phyloP scores from a whole-genome alignment of 208 protist genomes.

The Acanthamoeba culbertsoni region DNA sequence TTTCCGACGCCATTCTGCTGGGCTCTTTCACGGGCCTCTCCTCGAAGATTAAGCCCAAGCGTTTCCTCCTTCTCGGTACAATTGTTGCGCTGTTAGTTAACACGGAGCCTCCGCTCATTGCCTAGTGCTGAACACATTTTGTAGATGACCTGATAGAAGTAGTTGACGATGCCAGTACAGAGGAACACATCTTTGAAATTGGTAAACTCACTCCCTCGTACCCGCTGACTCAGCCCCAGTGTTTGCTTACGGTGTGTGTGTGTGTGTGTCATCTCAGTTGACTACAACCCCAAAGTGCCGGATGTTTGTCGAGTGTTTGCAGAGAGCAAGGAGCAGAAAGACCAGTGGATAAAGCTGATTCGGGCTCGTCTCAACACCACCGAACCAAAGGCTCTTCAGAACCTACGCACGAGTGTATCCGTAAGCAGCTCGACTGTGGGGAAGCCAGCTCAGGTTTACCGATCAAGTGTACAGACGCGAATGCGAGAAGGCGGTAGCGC shows the following conservation, averaged over 20 bases:
- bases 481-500: too few species aligned
- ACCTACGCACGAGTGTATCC: not conserved
- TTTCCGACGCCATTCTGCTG: not conserved
- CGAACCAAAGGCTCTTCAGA: not conserved
- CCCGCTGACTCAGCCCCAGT: not conserved
- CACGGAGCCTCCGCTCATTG: not conserved
- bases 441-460: not conserved
- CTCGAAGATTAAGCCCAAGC: conserved; percentile 1
- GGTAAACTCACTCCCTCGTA: not conserved
- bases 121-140: not conserved
- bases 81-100: not conserved
- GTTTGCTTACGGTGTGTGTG: not conserved
- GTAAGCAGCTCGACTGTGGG: not conserved
- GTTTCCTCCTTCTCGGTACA: not conserved
- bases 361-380: not conserved
- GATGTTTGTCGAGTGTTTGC: not conserved
- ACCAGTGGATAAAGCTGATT: not conserved
- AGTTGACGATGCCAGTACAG: not conserved
- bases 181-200: not conserved
- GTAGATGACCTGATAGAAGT: not conserved
- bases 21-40: not conserved
- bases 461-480: too few species aligned
- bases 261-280: not conserved
- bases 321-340: not conserved
- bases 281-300: not conserved